Conservation (phyloP, 768 basidiomycete genomes). For the Trametes coccinea region DNA sequence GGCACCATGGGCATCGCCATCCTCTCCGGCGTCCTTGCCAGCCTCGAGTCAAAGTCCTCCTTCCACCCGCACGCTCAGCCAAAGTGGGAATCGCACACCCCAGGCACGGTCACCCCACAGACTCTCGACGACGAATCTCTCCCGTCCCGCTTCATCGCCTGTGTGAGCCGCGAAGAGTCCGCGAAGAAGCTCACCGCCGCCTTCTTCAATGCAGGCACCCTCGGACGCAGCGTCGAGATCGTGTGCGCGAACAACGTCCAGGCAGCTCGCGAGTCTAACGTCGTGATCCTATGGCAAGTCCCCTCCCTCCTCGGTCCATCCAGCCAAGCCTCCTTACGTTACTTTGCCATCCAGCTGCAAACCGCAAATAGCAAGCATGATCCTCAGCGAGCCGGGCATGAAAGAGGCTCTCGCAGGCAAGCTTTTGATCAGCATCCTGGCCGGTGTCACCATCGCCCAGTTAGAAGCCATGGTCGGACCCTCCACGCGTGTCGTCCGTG, state of each 20-base stretch:
- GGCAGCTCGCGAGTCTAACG: slow-evolving; percentile 74
- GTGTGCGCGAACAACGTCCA: slow-evolving; percentile 66
- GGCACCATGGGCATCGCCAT: slow-evolving; percentile 98
- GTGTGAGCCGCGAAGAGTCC: slow-evolving; percentile 78
- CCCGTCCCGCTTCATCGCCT: slow-evolving; percentile 82
- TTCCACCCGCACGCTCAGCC: slow-evolving; percentile 29
- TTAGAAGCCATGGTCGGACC: slow-evolving; percentile 71
- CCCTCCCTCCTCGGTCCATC: background rate
- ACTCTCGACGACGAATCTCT: slow-evolving; percentile 63
- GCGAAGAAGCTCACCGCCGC: slow-evolving; percentile 61
- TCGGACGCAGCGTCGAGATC: slow-evolving; percentile 72
- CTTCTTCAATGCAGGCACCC: slow-evolving; percentile 58
- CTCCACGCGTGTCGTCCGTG: slow-evolving; percentile 84
- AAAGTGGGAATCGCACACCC: slow-evolving; percentile 71
- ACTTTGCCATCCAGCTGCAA: slow-evolving; percentile 68
- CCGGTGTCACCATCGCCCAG: slow-evolving; percentile 91
- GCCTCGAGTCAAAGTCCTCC: slow-evolving; percentile 56
- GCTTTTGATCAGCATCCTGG: slow-evolving; percentile 93
- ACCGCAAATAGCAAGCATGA: slow-evolving; percentile 78
- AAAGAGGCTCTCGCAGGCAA: slow-evolving; percentile 84
- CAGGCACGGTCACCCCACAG: slow-evolving; percentile 71
- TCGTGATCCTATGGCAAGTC: slow-evolving; percentile 84
- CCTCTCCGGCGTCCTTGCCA: slow-evolving; percentile 87
- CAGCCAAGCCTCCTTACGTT: background rate
- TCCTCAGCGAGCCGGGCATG: slow-evolving; percentile 76